A percentile compares a stretch with the other conserved stretches of the same genome.
Evolutionary conservation across 148 eudicot species (phyloP).

Genomic region (Heliamphora exappendiculata): DNA sequence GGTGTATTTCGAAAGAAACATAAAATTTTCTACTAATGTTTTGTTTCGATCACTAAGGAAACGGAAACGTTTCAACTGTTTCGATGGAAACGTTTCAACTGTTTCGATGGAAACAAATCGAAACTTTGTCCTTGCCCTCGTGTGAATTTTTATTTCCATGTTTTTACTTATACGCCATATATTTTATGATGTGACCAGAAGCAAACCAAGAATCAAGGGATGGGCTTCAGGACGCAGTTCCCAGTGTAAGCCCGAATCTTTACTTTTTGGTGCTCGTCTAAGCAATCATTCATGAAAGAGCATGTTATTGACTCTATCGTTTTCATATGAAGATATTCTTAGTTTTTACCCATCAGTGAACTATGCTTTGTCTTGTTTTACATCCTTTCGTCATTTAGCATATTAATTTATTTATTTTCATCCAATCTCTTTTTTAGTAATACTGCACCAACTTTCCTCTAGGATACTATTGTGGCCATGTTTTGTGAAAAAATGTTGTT

Average conservation of each 20-base stretch:
- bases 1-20: too few relatives aligned
- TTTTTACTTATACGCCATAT: background rate
- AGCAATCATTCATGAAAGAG: background rate
- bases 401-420: background rate
- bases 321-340: background rate
- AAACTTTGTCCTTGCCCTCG: too few relatives aligned
- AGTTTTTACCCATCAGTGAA: background rate
- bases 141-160: background rate
- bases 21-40: too few relatives aligned
- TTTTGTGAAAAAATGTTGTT: background rate
- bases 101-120: too few relatives aligned
- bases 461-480: background rate
- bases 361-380: background rate
- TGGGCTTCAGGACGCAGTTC: constrained; percentile 24
- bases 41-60: too few relatives aligned
- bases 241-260: constrained; percentile 33
- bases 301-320: background rate
- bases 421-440: background rate
- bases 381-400: background rate
- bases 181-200: constrained; percentile 31
- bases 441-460: background rate
- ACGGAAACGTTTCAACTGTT: too few relatives aligned
- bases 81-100: background rate
- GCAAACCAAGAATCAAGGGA: constrained; percentile 26
- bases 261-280: background rate